phyloP scores from a whole-genome alignment of 306 rosid genomes.

The Trifolium subterraneum region DNA sequence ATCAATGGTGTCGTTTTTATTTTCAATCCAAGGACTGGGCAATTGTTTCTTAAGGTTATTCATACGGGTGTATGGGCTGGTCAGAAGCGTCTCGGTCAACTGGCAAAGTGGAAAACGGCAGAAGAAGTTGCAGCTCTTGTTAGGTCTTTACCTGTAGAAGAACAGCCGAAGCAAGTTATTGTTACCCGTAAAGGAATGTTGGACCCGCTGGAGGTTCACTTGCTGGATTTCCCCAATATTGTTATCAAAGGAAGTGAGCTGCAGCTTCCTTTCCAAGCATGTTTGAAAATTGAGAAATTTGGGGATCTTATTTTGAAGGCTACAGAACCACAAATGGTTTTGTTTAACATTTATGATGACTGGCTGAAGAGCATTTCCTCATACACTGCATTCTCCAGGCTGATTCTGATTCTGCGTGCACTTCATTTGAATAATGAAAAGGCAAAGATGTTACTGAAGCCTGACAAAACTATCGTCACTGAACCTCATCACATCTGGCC shows the following conservation, averaged over 20 bases:
- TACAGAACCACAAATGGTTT: conserved; percentile 99
- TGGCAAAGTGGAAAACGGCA: conserved; percentile 99
- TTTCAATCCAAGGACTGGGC: conserved; percentile 99
- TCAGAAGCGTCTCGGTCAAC: conserved; percentile 99
- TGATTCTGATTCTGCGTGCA: conserved; percentile 89
- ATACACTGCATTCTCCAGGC: conserved; percentile 97
- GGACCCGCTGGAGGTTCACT: conserved; percentile 96
- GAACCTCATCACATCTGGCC: conserved; percentile 99
- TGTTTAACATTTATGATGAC: conserved; percentile 97
- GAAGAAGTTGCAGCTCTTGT: conserved; percentile 99
- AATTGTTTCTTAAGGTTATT: conserved; percentile 93
- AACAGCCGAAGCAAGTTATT: conserved; percentile 96
- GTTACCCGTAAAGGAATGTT: conserved; percentile 99
- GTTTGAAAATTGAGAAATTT: conserved; percentile 96
- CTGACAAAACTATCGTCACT: conserved; percentile 88
- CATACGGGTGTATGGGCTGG: conserved; percentile 99
- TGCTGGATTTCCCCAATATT: conserved; percentile 93
- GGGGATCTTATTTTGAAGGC: conserved; percentile 99
- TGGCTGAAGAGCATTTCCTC: conserved; percentile 99
- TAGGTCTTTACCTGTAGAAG: conserved; percentile 96
- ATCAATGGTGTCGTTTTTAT: conserved; percentile 97
- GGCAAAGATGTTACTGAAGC: conserved; percentile 97
- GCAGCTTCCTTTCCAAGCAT: conserved; percentile 99
- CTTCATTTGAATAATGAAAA: conserved; percentile 97
- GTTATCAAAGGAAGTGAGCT: conserved; percentile 99